phyloP scores from a whole-genome alignment of 805 yeast genomes.

The Brettanomyces anomalus region DNA sequence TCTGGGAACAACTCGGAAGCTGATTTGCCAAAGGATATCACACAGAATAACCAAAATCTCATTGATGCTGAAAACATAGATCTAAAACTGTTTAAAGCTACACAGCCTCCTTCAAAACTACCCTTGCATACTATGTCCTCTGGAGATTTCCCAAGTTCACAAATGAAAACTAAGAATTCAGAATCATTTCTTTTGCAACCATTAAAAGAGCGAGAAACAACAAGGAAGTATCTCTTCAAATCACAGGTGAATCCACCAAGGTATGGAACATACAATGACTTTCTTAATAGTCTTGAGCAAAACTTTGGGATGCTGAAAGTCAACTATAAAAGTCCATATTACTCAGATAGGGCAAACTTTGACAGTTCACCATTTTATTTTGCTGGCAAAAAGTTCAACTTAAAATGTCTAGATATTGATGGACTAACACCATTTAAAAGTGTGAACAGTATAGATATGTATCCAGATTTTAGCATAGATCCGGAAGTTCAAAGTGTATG shows the following conservation, averaged over 20 bases:
- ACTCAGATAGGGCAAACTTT: conserved; percentile 42
- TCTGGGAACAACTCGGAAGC: no score
- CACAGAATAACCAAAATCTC: no score
- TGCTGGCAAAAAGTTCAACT: conserved; percentile 55
- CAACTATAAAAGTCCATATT: conserved; percentile 57
- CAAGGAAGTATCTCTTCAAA: conserved; percentile 1
- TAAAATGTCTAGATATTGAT: conserved; percentile 31
- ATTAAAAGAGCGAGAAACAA: not conserved
- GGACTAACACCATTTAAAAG: conserved; percentile 12
- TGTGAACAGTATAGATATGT: not conserved
- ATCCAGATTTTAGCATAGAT: not conserved
- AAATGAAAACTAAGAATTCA: not conserved
- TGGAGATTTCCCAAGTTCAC: not conserved
- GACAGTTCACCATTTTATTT: conserved; percentile 47
- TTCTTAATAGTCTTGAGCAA: conserved; percentile 28
- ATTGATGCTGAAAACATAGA: conserved; percentile 6
- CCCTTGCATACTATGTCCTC: not conserved
- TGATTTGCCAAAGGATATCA: no score
- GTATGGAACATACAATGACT: conserved; percentile 7
- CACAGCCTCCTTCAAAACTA: conserved; percentile 6
- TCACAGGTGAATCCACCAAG: conserved; percentile 11
- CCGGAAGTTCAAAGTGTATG: conserved; percentile 27
- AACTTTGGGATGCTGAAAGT: conserved; percentile 38
- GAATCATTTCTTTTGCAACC: not conserved
- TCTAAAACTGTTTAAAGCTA: conserved; percentile 8